Percentiles rank a stretch among this genome's conserved stretches.
Evolutionary conservation across 306 rosid genomes (phyloP).

Genomic region (Dryas drummondii): DNA sequence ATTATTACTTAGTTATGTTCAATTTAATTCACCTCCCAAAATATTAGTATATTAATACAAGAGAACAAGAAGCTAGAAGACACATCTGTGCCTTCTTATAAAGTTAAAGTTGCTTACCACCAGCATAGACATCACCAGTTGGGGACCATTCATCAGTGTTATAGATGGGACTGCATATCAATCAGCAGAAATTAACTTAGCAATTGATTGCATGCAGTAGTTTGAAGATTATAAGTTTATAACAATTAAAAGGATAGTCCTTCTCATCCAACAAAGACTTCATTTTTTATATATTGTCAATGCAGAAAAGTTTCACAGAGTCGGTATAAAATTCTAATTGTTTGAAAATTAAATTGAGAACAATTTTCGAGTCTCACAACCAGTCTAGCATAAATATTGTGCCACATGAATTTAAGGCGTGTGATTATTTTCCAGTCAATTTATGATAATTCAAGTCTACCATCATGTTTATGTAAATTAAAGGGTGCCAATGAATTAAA

Average conservation of each 20-base stretch:
- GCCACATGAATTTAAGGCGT: too few species aligned
- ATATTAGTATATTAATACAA: neutral
- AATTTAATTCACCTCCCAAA: neutral
- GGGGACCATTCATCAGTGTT: conserved; percentile 75
- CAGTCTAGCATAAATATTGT: neutral
- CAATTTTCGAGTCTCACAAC: neutral
- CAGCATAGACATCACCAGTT: conserved; percentile 74
- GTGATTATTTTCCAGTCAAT: too few species aligned
- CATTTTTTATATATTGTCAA: neutral
- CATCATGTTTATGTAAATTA: neutral
- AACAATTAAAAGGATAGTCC: neutral
- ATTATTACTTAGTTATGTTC: neutral
- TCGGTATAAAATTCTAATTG: neutral
- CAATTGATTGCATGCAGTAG: neutral
- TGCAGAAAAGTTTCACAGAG: too few species aligned
- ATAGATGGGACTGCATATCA: conserved; percentile 76
- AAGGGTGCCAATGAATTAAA: neutral
- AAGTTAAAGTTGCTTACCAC: conserved; percentile 60
- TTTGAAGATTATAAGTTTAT: neutral
- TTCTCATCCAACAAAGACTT: neutral
- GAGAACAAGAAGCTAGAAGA: neutral
- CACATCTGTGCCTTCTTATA: neutral
- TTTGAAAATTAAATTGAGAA: neutral
- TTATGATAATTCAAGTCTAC: too few species aligned
- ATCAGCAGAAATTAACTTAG: conserved; percentile 7